phyloP scores from a whole-genome alignment of 2,329 filamentous ascomycete species.

The Daldinia eschscholtzii region DNA sequence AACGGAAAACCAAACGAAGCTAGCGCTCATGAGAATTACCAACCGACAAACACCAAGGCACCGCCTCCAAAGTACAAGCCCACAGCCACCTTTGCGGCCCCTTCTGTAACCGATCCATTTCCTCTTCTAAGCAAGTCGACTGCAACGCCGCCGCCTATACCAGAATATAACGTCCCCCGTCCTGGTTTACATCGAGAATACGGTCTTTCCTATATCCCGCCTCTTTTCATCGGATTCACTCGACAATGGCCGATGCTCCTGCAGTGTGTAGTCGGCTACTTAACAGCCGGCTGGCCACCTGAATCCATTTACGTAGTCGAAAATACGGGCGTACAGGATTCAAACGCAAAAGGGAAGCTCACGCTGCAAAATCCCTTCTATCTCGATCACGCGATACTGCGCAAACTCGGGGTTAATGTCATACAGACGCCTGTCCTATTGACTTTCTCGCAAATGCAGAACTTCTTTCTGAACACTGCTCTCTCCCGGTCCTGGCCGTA shows the following conservation, averaged over 20 bases:
- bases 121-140: constrained; percentile 45
- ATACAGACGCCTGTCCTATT: constrained; percentile 64
- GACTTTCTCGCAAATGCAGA: constrained; percentile 67
- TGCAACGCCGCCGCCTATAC: constrained; percentile 51
- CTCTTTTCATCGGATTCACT: constrained; percentile 64
- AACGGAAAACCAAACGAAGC: constrained; percentile 28
- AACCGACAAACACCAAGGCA: constrained; percentile 40
- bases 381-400: constrained; percentile 58
- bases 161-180: constrained; percentile 54
- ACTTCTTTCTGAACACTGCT: constrained; percentile 63
- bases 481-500: constrained; percentile 60
- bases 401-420: constrained; percentile 55
- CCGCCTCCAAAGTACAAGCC: constrained; percentile 50
- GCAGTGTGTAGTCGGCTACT: constrained; percentile 61
- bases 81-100: constrained; percentile 42
- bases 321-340: constrained; percentile 62
- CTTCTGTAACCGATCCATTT: constrained; percentile 46
- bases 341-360: constrained; percentile 56
- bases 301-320: constrained; percentile 63
- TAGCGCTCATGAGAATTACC: constrained; percentile 24
- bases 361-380: constrained; percentile 62
- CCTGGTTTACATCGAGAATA: constrained; percentile 53
- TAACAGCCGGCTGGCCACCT: constrained; percentile 63
- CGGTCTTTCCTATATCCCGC: constrained; percentile 52
- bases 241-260: constrained; percentile 62